These are phyloP conservation scores for Rubia yunnanensis DNA, from an alignment of 257 asterid species.

Conservation along the genomic window DNA sequence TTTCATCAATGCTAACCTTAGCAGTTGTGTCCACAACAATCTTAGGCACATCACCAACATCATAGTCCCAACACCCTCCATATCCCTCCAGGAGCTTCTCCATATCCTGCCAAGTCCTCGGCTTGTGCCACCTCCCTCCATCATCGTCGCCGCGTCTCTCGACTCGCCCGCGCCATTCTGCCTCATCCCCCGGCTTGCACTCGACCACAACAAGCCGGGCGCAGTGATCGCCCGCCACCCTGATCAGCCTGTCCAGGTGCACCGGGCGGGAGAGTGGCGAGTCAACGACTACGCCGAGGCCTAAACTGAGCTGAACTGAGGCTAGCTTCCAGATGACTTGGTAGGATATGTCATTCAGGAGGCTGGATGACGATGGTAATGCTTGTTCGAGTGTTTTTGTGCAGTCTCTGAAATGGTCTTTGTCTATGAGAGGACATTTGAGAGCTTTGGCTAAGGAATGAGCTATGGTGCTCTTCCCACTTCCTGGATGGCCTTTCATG, in stretches of 20 bases:
- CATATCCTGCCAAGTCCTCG: constrained; percentile 57
- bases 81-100: constrained; percentile 51
- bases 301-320: constrained; percentile 46
- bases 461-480: constrained; percentile 70
- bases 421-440: constrained; percentile 56
- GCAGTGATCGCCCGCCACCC: constrained; percentile 20
- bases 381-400: constrained; percentile 34
- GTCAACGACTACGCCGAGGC: constrained; percentile 48
- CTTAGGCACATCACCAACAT: constrained; percentile 44
- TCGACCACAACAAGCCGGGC: constrained; percentile 40
- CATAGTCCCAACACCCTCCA: constrained; percentile 74
- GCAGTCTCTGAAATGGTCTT: constrained; percentile 61
- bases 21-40: constrained; percentile 57
- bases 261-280: constrained; percentile 55
- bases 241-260: constrained; percentile 38
- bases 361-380: constrained; percentile 28
- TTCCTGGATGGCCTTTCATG: constrained; percentile 88
- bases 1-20: constrained; percentile 16
- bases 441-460: constrained; percentile 40
- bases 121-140: constrained; percentile 56
- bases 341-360: constrained; percentile 59
- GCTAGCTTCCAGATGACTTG: constrained; percentile 50
- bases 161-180: constrained; percentile 59
- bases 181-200: constrained; percentile 50
- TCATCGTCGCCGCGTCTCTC: constrained; percentile 42